Evolutionary conservation across 768 basidiomycete genomes (phyloP).

Genomic region (Suillus sp.): DNA sequence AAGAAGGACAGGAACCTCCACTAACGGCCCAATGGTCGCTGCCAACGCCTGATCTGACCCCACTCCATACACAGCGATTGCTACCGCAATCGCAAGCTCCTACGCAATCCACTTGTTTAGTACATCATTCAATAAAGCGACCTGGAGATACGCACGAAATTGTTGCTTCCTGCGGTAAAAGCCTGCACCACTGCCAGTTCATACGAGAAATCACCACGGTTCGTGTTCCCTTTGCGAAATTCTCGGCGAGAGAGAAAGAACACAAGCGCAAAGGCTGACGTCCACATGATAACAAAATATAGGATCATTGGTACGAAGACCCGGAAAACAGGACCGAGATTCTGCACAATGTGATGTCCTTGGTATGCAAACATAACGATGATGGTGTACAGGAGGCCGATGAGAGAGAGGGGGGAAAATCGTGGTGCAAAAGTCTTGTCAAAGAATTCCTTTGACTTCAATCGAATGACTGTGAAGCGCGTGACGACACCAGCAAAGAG

Average conservation of each 20-base stretch:
- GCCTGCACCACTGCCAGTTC: conserved; percentile 76
- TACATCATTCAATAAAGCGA: too few species aligned
- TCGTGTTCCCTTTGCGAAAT: conserved; percentile 13
- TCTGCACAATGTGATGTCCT: conserved; percentile 68
- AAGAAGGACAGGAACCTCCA: conserved; percentile 79
- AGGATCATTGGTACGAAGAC: conserved; percentile 79
- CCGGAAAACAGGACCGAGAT: conserved; percentile 77
- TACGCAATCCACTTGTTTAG: conserved; percentile 25
- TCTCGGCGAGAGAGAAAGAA: conserved; percentile 47
- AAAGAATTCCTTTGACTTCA: conserved; percentile 51
- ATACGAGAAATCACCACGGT: conserved; percentile 45
- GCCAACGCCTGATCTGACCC: conserved; percentile 79
- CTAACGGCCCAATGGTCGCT: conserved; percentile 77
- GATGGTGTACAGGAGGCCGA: conserved; percentile 83
- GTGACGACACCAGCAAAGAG: conserved; percentile 72
- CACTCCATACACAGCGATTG: conserved; percentile 76
- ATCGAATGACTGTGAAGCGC: conserved; percentile 51
- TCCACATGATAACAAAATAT: conserved; percentile 83
- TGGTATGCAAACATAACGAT: conserved; percentile 75
- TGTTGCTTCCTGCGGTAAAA: conserved; percentile 81
- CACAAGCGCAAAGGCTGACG: conserved; percentile 56
- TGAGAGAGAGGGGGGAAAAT: conserved; percentile 68
- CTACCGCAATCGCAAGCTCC: conserved; percentile 84
- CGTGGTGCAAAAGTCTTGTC: conserved; percentile 60
- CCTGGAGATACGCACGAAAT: conserved; percentile 52